phyloP scores from a whole-genome alignment of 2,329 filamentous ascomycete species.

The Clonostachys byssicola region DNA sequence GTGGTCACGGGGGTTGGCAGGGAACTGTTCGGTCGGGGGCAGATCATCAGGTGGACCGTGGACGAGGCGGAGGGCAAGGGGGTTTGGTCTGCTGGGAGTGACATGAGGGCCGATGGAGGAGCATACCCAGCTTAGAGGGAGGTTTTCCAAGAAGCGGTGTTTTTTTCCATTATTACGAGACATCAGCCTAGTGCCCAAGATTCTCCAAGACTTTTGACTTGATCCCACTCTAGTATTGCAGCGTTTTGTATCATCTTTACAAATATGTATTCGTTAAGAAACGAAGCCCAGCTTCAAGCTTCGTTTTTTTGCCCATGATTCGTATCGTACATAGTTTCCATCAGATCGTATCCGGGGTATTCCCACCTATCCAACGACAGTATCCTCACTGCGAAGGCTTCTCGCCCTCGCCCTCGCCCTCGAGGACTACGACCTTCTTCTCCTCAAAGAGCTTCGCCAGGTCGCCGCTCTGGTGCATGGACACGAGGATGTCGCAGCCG shows the following conservation, averaged over 20 bases:
- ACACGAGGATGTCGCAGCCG: constrained; percentile 94
- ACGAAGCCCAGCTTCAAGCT: too few relatives aligned
- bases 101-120: constrained; percentile 78
- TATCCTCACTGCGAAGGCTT: not conserved
- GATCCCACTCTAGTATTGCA: too few relatives aligned
- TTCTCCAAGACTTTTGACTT: too few relatives aligned
- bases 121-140: constrained; percentile 44
- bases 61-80: constrained; percentile 64
- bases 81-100: constrained; percentile 86
- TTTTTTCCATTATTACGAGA: too few relatives aligned
- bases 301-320: too few relatives aligned
- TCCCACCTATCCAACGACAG: too few relatives aligned
- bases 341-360: too few relatives aligned
- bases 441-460: constrained; percentile 88
- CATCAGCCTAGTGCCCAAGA: too few relatives aligned
- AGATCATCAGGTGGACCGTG: constrained; percentile 75
- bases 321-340: too few relatives aligned
- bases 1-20: constrained; percentile 64
- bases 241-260: too few relatives aligned
- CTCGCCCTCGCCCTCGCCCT: constrained; percentile 23
- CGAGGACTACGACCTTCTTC: constrained; percentile 71
- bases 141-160: not conserved
- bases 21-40: constrained; percentile 76
- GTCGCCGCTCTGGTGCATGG: constrained; percentile 95
- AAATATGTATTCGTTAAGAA: too few relatives aligned